Base-by-base conservation (phyloP, 192 early-diverging fungal species). In the Neocallimastix lanati region DNA sequence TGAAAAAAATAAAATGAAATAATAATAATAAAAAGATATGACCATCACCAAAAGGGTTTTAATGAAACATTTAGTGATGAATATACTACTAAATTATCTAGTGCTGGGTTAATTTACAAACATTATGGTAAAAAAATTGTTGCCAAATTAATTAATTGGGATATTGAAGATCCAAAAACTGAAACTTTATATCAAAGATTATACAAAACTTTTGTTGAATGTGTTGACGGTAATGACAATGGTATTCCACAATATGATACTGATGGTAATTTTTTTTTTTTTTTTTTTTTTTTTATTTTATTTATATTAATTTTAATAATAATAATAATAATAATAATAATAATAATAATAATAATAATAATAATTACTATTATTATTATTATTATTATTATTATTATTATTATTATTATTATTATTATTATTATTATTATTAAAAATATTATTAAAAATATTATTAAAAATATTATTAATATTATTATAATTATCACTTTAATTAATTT, bases 61-160 rank as follows among this genome's bases (percentile, higher is more conserved):
- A 85, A 84, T 29, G 94, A 96, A 82, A 94, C 94, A 78, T 98
- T 97, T 83, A 89, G 89, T 30, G 83, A 80, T 28, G 84, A 89
- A 78, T 91, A 94, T 82, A 81, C 88, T 82, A 96, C 92, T 82
- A 95, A 94, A 86, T 89, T 98, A 77, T 96, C 94, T 83, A 93
- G 92, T 81, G 96, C 96, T n/a, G 96, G 96, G 6, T 85, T 98
- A 13, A 88, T 97, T 76, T 98, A 98, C 92, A 97, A 97, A 85
- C 96, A 97, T 83, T 98, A 94, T 85, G 96, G 96, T 29, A 87
- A 90, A 50, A 88, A 93, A 76, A 92, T 96, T 4, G 92, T 98
- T 38, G 86, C 88, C 7, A 83, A 83, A 28, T 50, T 91, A 28
- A 80, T 93, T 21, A 84, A 82, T 1, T 83, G 88, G 80, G 83